Base-by-base conservation (phyloP, 2,329 filamentous ascomycete species). In the Fusarium citri region DNA sequence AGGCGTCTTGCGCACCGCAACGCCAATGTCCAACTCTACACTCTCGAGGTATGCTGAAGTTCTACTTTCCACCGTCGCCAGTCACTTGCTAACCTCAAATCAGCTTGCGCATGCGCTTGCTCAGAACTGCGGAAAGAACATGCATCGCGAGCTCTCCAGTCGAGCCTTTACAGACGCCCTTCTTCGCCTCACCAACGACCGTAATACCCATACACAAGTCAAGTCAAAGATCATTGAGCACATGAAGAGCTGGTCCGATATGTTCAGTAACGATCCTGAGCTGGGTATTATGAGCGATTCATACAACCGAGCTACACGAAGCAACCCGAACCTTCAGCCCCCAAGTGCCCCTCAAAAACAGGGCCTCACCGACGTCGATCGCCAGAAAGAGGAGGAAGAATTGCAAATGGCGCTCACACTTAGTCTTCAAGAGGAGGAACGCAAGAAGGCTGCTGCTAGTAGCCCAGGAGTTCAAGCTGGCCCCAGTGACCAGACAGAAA, bases 231-330 rank as follows among this genome's bases (percentile, higher is more conserved):
- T 99, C 71, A 82, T 98, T 63, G 95, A 98, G 84, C 90, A 94
- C 72, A 98, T 98, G 94, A 91, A 92, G 79, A 93, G 95, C 71
- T 99, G 96, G 96, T 90, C 92, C 60, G 93, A 96, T 76, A 97
- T 98, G 93, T 98, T 98, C 79, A 88, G 89, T 75, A 90, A 88
- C 65, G 94, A 98, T 78, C 88, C 94, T 14, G 95, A 98, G 78
- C 87, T 99, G 65, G 96, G 96, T 20, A 97, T 99, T 78, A 99
- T 99, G 96, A 92, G 94, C 79, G 93, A 97, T 77, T 94, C 95
- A 63, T 98, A 95, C 80, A 91, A 91, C 83, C 93, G 92, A 78
- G 85, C 98, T 68, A 97, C 97, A 85, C 84, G 85, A 80, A 82
- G 80, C 87, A 95, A 99, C 82, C 96, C 96, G 5, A 95, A 93